Evolutionary conservation across 2,329 filamentous ascomycete genomes (phyloP), one percentile per base, ranked within the genome.

Genomic region (Phialophora tarda): DNA sequence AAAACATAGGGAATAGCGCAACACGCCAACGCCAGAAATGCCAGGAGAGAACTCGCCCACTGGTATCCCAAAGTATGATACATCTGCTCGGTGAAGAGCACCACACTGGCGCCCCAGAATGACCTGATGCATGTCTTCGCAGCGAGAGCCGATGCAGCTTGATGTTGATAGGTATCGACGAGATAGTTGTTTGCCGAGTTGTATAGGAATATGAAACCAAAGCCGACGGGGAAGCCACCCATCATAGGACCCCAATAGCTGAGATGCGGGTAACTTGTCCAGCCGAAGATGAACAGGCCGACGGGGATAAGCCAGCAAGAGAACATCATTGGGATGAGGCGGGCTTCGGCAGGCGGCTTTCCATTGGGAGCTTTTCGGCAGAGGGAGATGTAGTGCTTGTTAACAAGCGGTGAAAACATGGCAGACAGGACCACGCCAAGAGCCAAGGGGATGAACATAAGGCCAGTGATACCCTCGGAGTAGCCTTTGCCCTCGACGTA

Each of bases 101-200:
- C 91, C 0, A 88, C 87, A 1, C 80, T 84, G 0, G 91, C 92
- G 73, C 91, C 92, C 90, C 91, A 95, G 75, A 97, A 82, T 75
- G 97, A 97, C 14, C 93, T 86, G 78, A 91, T 95, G 76, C 91
- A 96, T 17, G 88, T 91, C 80, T 97, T 92, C 0, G 93, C 92
- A 0, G 93, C 93, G 5, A 97, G 81, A 0, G 93, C 93, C 0
- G 91, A 95, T 48, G 89, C 92, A 0, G 93, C 92, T 73, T 94
- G 96, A 4, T 86, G 83, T 75, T 93, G 90, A 77, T 97, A 97
- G 0, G 89, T 89, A 75, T 97, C 93, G 23, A 93, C 78, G 30
- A 91, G 84, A 79, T 91, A 91, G 80, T 91, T 91, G 65, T 91
- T 91, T 73, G 88, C 88, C 10, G 89, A 84, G 80, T 93, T 93